Conservation (phyloP, 106 monocot genomes). For the Dendrobium officinale region DNA sequence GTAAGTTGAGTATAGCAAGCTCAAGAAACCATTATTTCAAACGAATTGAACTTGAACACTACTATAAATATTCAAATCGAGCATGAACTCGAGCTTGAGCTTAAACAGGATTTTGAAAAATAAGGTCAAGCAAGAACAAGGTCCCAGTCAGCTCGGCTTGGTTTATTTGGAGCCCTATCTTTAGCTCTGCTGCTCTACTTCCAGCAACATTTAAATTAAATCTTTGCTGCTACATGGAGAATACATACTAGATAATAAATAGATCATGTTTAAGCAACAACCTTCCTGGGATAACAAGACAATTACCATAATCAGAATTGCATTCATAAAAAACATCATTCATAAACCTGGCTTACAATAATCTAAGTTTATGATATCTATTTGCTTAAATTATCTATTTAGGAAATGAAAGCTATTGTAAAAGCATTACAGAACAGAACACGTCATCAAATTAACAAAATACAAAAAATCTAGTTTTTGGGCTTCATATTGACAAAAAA, state of each 20-base stretch:
- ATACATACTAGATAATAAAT: constrained; percentile 1
- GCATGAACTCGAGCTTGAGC: too few species aligned
- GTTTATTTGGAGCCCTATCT: background rate
- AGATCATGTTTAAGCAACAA: background rate
- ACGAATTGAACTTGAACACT: too few species aligned
- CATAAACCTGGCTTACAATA: background rate
- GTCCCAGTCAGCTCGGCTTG: too few species aligned
- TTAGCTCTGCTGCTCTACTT: background rate
- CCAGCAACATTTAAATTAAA: background rate
- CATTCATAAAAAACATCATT: background rate
- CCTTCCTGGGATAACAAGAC: background rate
- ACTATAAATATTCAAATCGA: too few species aligned
- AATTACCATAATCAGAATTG: background rate
- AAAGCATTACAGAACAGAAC: background rate
- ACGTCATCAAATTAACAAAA: background rate
- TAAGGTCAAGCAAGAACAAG: too few species aligned
- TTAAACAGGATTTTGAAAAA: too few species aligned
- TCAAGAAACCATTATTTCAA: too few species aligned
- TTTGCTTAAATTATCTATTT: background rate
- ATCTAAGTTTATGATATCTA: background rate
- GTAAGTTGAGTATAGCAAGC: too few species aligned
- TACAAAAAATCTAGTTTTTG: background rate
- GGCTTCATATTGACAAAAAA: background rate
- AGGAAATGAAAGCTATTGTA: background rate
- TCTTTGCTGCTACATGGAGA: background rate